Evolutionary conservation across 2,329 filamentous ascomycete species (phyloP), one percentile per base, ranked within the genome.

Genomic region (Hypocreales sp.): DNA sequence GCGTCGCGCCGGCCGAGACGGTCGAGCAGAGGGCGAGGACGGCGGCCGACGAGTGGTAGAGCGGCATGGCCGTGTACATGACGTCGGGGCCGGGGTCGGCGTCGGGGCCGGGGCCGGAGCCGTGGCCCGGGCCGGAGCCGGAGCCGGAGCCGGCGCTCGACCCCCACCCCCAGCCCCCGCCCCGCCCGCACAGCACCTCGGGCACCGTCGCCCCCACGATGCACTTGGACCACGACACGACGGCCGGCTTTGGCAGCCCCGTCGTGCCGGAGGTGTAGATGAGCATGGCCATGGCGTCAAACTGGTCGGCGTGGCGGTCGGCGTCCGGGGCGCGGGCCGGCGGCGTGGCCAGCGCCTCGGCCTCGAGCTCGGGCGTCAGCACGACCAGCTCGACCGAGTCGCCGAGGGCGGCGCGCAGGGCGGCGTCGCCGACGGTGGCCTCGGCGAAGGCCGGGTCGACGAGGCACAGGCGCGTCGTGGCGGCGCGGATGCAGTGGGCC

Each of bases 201-300:
- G 41, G 34, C 24, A 47, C 35, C 17, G 32, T 45, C 2, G 41
- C 59, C 2, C 62, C 70, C 2, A 64, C 45, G 28, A 62, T 62
- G 29, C 66, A 52, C 45, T 84, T 84, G 14, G 54, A 58, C 76
- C 76, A 83, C n/a, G 72, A 71, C 2, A 84, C 67, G 26, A 84
- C 72, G 8, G 79, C 79, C 0, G 78, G 70, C 45, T 92, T 92
- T 8, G 83, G 82, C 35, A 92, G 55, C 1, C 83, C 83, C 0
- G 83, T 92, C 0, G 83, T 92, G 12, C 83, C 83, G 17, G 77
- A 83, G 0, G 83, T 92, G 48, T 80, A 92, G 38, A 93, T 86
- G 35, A 92, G 64, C 24, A 78, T 61, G 2, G 70, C 76, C 56
- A 82, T 71, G 31, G 72, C 65, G 7, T 62, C 52, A 6, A 56